These are phyloP conservation scores for Phytophthora gonapodyides DNA, from an alignment of 352 stramenopile species.

Conservation along the genomic window DNA sequence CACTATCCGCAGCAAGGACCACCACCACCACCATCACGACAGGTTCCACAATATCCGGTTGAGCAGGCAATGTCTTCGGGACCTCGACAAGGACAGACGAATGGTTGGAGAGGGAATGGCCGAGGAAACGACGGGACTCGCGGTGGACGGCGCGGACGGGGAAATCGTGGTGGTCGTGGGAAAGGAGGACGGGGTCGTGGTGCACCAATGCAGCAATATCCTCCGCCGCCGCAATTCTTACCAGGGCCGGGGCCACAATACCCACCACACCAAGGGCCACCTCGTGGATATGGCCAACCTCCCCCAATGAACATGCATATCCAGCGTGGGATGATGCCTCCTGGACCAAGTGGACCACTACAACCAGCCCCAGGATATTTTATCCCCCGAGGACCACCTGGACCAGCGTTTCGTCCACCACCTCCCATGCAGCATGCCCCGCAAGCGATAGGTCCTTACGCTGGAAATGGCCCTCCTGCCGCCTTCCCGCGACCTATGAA, in stretches of 20 bases:
- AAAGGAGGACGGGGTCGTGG: conserved; percentile 38
- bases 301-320: conserved; percentile 26
- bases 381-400: conserved; percentile 17
- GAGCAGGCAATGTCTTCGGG: conserved; percentile 14
- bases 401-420: conserved; percentile 11
- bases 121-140: conserved; percentile 39
- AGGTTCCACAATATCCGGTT: conserved; percentile 15
- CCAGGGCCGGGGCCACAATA: conserved; percentile 21
- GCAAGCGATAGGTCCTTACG: conserved; percentile 8
- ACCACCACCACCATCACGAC: conserved; percentile 9
- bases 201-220: conserved; percentile 25
- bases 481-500: conserved; percentile 21
- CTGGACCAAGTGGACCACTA: conserved; percentile 3
- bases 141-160: conserved; percentile 33
- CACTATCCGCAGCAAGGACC: conserved; percentile 28
- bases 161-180: conserved; percentile 37
- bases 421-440: conserved; percentile 19
- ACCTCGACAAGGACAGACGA: conserved; percentile 4
- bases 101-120: conserved; percentile 42
- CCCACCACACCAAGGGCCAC: conserved; percentile 24
- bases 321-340: conserved; percentile 18
- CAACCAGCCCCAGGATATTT: conserved; percentile 24
- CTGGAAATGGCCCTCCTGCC: conserved; percentile 18
- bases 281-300: conserved; percentile 26
- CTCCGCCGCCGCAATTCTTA: conserved; percentile 24